Base-by-base conservation (phyloP, 1,139 yeast genomes). In the Hanseniaspora uvarum region DNA sequence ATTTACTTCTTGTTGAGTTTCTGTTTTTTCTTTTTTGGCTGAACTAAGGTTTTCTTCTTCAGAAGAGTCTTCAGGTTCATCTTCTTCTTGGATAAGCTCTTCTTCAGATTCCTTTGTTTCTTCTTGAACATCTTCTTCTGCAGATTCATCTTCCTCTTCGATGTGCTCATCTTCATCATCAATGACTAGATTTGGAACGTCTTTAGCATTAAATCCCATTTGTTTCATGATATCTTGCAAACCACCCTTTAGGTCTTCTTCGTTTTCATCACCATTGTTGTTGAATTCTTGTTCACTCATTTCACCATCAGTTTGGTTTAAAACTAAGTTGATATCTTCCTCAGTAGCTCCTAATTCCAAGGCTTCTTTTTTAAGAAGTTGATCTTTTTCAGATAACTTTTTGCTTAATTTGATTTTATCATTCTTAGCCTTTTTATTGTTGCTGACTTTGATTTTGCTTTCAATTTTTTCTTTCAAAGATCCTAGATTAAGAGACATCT, bases 321-420 rank as follows among this genome's bases (percentile, higher is more conserved):
- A 23, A 24, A 83, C 60, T 54, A 83, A 68, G 51, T 73, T 73
- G 46, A 83, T 64, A 63, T 83, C 92, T 31, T 77, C 85, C 60
- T 81, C 88, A 16, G 83, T 73, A 5, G 89, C 92, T 39, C 92
- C 92, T 45, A 83, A 68, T 18, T 79, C 79, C 28, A 83, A 66
- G 1, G 92, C 94, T 70, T 83, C 92, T 59, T 79, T 77, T 59
- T 84, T 79, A 53, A 83, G 66, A 0, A 73, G 41, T 52, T 55
- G 52, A 54, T 58, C 58, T 46, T 56, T 51, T 33, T 41, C 44
- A 41, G 50, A 46, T 34, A 53, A 41, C 19, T 38, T 57, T 53
- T 47, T 59, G 59, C 60, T 56, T 58, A 60, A 40, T 53, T 54
- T 44, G 30, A 23, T 39, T 64, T 66, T 57, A 62, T 63, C 63